phyloP scores from a whole-genome alignment of 176 grass and related monocot species.

The Thalia dealbata region DNA sequence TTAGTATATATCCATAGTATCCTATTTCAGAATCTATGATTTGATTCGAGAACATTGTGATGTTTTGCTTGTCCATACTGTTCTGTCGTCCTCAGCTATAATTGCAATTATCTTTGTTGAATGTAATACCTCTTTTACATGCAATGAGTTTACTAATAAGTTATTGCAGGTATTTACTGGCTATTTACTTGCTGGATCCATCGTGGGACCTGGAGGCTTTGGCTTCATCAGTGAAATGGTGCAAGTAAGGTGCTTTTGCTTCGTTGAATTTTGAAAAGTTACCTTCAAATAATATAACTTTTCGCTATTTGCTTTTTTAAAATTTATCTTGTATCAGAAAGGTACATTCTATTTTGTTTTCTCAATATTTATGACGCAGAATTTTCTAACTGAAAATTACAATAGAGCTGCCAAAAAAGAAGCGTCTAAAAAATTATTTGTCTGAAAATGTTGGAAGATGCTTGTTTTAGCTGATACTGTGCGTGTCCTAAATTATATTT shows the following conservation, averaged over 20 bases:
- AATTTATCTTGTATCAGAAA: neutral
- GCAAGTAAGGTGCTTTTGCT: slow-evolving; percentile 82
- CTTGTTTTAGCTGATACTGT: neutral
- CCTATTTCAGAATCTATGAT: neutral
- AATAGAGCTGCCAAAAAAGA: neutral
- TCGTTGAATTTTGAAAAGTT: slow-evolving; percentile 24
- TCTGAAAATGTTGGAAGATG: neutral
- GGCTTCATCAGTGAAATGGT: slow-evolving; percentile 99
- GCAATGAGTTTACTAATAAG: slow-evolving; percentile 9
- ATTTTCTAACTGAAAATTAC: neutral
- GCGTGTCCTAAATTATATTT: neutral
- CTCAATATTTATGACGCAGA: neutral
- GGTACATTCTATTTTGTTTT: neutral
- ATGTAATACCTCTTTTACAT: neutral
- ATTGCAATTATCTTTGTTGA: neutral
- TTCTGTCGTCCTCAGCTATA: neutral
- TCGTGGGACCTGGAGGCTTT: slow-evolving; percentile 97
- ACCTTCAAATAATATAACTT: neutral
- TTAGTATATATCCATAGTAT: neutral
- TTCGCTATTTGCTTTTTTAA: neutral
- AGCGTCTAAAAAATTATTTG: neutral
- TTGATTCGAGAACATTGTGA: neutral
- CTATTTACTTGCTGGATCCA: slow-evolving; percentile 96
- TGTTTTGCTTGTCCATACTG: neutral
- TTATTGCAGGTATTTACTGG: slow-evolving; percentile 86